phyloP scores from a whole-genome alignment of 2,329 filamentous ascomycete species.

The Aspergillus sergii region DNA sequence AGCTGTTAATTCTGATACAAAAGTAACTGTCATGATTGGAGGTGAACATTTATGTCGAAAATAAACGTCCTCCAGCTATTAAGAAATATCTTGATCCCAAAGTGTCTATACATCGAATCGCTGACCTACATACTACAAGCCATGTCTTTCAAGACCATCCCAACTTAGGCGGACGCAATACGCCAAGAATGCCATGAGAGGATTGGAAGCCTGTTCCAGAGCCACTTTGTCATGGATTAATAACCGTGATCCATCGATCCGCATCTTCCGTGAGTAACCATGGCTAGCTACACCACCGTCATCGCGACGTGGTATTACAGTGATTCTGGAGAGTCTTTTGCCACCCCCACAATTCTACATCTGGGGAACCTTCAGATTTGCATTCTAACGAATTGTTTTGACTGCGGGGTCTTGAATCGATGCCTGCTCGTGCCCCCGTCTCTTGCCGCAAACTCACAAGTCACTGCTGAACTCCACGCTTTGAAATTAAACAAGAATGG shows the following conservation, averaged over 20 bases:
- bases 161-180: not conserved
- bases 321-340: not conserved
- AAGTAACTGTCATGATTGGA: fast-evolving
- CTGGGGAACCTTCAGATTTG: not conserved
- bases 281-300: not conserved
- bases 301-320: not conserved
- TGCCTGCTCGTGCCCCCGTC: not conserved
- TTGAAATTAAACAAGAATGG: not conserved
- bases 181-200: no score
- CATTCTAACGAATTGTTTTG: not conserved
- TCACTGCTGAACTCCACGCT: not conserved
- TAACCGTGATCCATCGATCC: not conserved
- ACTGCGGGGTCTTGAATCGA: not conserved
- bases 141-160: not conserved
- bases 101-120: not conserved
- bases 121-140: not conserved
- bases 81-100: not conserved
- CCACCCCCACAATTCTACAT: not conserved
- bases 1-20: not conserved
- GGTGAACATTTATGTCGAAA: not conserved
- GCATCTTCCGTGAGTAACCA: not conserved
- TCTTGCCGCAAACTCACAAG: not conserved
- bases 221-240: not conserved
- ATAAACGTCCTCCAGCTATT: not conserved
- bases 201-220: not conserved